Conservation (phyloP, 306 rosid genomes). For the Astragalus membranaceus region DNA sequence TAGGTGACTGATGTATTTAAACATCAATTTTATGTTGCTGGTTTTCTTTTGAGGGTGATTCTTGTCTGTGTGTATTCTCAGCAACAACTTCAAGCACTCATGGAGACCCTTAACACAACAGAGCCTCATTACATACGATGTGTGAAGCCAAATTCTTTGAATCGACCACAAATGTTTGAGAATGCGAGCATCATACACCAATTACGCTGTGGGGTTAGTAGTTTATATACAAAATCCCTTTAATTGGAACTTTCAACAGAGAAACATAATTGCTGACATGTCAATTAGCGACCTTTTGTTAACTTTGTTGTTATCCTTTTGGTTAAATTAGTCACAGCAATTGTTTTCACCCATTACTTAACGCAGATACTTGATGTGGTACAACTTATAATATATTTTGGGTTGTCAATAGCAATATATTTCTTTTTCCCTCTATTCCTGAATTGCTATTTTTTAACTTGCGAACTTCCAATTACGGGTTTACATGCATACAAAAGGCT, state of each 20-base stretch:
- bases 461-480: too few relatives aligned
- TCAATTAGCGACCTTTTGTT: neutral
- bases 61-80: constrained; percentile 23
- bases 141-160: constrained; percentile 91
- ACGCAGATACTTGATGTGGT: neutral
- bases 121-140: constrained; percentile 97
- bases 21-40: constrained; percentile 16
- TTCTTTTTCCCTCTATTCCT: neutral
- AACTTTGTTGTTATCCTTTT: neutral
- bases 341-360: neutral
- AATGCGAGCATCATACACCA: constrained; percentile 85
- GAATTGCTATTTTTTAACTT: neutral
- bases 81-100: constrained; percentile 99
- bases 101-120: constrained; percentile 81
- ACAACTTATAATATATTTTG: neutral
- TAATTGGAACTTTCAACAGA: constrained; percentile 15
- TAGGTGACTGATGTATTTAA: constrained; percentile 3
- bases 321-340: neutral
- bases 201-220: constrained; percentile 94
- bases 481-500: neutral
- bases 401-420: neutral
- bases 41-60: neutral
- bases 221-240: constrained; percentile 11
- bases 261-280: constrained; percentile 5
- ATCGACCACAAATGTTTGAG: constrained; percentile 86